phyloP scores from a whole-genome alignment of 768 basidiomycete species.

The Termitomyces eurrhizus region DNA sequence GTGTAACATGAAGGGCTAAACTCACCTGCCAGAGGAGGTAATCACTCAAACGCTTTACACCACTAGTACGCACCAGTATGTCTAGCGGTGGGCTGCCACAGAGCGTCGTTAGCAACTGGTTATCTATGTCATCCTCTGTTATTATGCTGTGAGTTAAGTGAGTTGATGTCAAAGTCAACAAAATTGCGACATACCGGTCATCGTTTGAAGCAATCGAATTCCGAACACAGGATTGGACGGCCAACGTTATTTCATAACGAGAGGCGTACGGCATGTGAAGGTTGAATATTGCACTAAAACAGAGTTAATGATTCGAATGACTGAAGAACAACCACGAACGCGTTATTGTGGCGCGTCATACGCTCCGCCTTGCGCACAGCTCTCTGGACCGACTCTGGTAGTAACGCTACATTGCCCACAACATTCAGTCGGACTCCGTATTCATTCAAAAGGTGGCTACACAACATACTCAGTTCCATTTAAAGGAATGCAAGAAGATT shows the following conservation, averaged over 20 bases:
- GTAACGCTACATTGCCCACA: constrained; percentile 68
- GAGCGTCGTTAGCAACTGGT: constrained; percentile 60
- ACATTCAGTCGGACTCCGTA: constrained; percentile 85
- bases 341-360: constrained; percentile 69
- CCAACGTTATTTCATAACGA: constrained; percentile 85
- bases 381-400: constrained; percentile 71
- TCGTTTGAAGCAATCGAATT: constrained; percentile 24
- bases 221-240: constrained; percentile 54
- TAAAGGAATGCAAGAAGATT: neutral
- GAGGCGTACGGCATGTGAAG: constrained; percentile 92
- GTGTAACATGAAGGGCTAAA: neutral
- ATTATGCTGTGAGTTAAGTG: constrained; percentile 28
- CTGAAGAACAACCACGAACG: constrained; percentile 35
- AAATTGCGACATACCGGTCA: constrained; percentile 5
- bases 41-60: constrained; percentile 84
- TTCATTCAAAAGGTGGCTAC: constrained; percentile 72
- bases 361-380: constrained; percentile 70
- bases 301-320: neutral
- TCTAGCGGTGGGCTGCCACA: constrained; percentile 79
- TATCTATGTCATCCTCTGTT: constrained; percentile 64
- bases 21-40: constrained; percentile 95
- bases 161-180: neutral
- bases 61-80: constrained; percentile 87
- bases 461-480: neutral
- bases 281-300: constrained; percentile 76